phyloP scores from a whole-genome alignment of 257 asterid genomes.

The Solanum phureja region DNA sequence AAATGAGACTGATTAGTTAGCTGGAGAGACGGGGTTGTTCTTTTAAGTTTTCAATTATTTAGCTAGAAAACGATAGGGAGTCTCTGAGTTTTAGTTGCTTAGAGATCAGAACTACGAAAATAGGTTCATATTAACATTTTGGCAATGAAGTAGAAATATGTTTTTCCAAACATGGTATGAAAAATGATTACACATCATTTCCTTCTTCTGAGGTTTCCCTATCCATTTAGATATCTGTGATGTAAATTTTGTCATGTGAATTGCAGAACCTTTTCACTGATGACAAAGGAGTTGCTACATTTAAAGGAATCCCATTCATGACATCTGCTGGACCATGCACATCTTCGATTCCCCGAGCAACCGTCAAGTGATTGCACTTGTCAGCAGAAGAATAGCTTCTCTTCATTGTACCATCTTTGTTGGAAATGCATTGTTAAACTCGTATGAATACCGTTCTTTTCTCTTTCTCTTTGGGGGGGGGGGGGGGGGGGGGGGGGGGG shows the following conservation, averaged over 20 bases:
- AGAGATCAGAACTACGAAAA: not conserved
- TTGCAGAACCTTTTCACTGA: conserved; percentile 79
- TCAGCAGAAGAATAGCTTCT: not conserved
- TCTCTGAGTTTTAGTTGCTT: not conserved
- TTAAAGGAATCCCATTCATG: conserved; percentile 83
- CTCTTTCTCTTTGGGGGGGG: not conserved
- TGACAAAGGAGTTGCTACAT: conserved; percentile 69
- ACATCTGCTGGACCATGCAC: conserved; percentile 87
- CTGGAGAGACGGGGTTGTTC: not conserved
- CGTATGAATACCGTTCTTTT: not conserved
- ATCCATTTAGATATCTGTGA: not conserved
- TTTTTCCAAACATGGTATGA: not conserved
- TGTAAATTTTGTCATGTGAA: not conserved
- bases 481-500: too few species aligned
- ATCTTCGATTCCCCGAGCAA: conserved; percentile 62
- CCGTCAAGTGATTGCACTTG: conserved; percentile 41
- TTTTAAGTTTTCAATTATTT: not conserved
- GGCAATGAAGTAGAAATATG: not conserved
- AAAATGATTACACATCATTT: not conserved
- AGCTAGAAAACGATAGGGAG: not conserved
- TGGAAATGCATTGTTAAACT: not conserved
- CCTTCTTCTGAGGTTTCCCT: not conserved
- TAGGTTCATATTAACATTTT: not conserved
- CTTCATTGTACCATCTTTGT: not conserved
- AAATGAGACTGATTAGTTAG: not conserved